A percentile compares a stretch with the other conserved stretches of the same genome.
Evolutionary conservation across 2,329 filamentous ascomycete species (phyloP).

Genomic region (Trichoderma sp.): DNA sequence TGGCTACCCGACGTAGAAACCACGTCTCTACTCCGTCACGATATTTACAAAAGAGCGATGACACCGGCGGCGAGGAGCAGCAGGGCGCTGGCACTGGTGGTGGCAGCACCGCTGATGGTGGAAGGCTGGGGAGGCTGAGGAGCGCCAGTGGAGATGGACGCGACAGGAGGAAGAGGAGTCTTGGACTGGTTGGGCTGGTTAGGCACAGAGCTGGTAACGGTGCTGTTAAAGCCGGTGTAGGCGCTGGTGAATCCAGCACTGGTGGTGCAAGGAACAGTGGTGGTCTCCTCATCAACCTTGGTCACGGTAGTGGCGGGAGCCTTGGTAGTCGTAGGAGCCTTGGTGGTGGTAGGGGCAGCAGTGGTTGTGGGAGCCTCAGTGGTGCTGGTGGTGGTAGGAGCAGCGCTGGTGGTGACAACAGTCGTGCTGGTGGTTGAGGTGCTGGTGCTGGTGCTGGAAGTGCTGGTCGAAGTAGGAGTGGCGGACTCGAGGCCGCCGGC

Average conservation of each 20-base stretch:
- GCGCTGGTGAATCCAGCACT: constrained; percentile 27
- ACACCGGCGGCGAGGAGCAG: constrained; percentile 37
- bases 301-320: constrained; percentile 27
- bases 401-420: constrained; percentile 25
- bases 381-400: constrained; percentile 28
- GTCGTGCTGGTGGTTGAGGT: constrained; percentile 28
- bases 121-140: constrained; percentile 24
- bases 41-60: constrained; percentile 36
- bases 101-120: constrained; percentile 30
- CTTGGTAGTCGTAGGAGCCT: constrained; percentile 29
- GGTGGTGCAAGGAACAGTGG: constrained; percentile 26
- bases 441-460: constrained; percentile 27
- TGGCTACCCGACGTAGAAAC: constrained; percentile 20
- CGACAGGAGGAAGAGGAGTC: constrained; percentile 14
- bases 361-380: constrained; percentile 29
- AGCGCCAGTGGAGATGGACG: constrained; percentile 19
- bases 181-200: constrained; percentile 26
- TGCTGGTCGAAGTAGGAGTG: constrained; percentile 31
- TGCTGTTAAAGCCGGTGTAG: constrained; percentile 35
- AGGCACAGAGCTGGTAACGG: constrained; percentile 27
- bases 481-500: constrained; percentile 43
- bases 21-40: constrained; percentile 28
- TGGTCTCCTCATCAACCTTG: constrained; percentile 19
- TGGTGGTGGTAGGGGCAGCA: constrained; percentile 23
- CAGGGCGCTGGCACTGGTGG: constrained; percentile 36